Base-by-base conservation (phyloP, 2,329 filamentous ascomycete species). In the Aspergillus chevalieri region DNA sequence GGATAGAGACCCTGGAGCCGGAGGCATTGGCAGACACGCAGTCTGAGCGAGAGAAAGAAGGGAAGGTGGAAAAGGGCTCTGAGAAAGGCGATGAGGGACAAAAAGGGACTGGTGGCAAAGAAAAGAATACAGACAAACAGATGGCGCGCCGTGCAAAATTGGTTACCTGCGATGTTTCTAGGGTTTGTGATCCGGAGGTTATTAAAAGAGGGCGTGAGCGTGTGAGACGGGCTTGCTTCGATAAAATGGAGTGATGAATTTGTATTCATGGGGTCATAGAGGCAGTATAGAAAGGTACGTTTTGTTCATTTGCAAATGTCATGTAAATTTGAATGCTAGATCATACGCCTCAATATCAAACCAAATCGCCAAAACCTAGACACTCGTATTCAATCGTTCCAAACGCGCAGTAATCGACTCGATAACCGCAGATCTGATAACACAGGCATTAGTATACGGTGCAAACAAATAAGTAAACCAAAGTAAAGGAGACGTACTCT, bases 391-490 rank as follows among this genome's bases (percentile, higher is more conserved):
- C 12, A 73, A 60, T 39, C 69, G 66, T 49, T 69, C 69, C 12
- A 73, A 53, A 30, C 69, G 69, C 45, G 68, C 60, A 2, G 70
- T 71, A 22, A 73, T 73, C 6, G 67, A 68, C 26, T 73, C 69
- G 46, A 73, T 73, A 34, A 73, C 68, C 41, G 69, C 69, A 51
- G 70, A 71, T 48, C 70, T 73, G 47, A 10, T 52, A 24, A 6
- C 4, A 33, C 41, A 42, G 8, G 47, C 51, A 48, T 63, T 48
- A 57, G 48, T 15, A 24, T 39, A 22, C 28, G 21, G 26, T 21
- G 43, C 19, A 41, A 43, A 17, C 47, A 28, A n/a, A 21, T 10
- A 30, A 30, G 5, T 30, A 1, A 22, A 6, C 21, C 21, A 30
- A 24, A 19, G 44, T 6, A 33, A 47, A 24, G 41, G 19, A 14